Evolutionary conservation across 139 green algal genomes (phyloP), one percentile per base, ranked within the genome.

Genomic region (Coccomyxa sp.): DNA sequence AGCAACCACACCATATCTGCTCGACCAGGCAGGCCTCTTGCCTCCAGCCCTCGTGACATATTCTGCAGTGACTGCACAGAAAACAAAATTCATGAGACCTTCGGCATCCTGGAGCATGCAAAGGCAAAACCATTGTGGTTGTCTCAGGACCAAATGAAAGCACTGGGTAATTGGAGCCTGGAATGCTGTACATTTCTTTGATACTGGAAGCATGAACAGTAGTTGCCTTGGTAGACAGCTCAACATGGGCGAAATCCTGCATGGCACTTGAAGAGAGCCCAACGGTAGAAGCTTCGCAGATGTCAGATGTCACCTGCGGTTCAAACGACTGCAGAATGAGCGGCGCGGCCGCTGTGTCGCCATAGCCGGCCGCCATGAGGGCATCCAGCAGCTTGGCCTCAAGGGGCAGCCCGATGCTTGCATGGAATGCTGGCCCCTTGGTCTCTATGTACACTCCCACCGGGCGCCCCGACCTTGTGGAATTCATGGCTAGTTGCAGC

Each of bases 291-390:
- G 9, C 18, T 71, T 21, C 18, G 16, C 18, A 15, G 63, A 71
- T 21, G 63, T 28, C 21, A 4, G 9, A 25, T 28, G 16, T 57
- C 30, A 83, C 80, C 80, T 60, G 80, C 31, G 31, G 17, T 67
- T 84, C 81, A 13, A 84, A 84, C 32, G 81, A 84, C 67, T 84
- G 81, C 68, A 84, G 81, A 23, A 84, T 66, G 25, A 82, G 15
- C 12, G 79, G 27, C 17, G 57, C 25, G 23, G 60, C 10, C 11
- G 16, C 16, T 14, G 14, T 32, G 13, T 79, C 25, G 23, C n/a
- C 10, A 12, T 66, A 71, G 9, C 81, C 81, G 7, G 45, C 68
- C 38, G 38, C 25, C 51, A 28, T 17, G 1, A 84, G 67, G 59
- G 45, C 67, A 7, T 78, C 25, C 14, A 80, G 27, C 38, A 84